Base-by-base conservation (phyloP, 768 basidiomycete genomes). In the Russula foetens region DNA sequence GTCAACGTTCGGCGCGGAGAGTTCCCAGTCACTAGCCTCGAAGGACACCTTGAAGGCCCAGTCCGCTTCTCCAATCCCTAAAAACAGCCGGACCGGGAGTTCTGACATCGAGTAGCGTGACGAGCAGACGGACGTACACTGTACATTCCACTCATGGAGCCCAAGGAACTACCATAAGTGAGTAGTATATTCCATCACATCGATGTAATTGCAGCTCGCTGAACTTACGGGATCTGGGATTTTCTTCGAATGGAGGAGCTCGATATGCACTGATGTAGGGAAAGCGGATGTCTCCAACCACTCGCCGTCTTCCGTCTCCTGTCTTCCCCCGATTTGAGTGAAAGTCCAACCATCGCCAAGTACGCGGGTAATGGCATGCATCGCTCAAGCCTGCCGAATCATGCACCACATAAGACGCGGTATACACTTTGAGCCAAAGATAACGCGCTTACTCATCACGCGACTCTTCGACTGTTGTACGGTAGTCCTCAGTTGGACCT, bases 261-360 rank as follows among this genome's bases (percentile, higher is more conserved):
- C 94, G 53, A 89, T 89, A 65, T 97, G 93, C 14, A 93, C 86
- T 0, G 84, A 86, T 0, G 93, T 95, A 14, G 94, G 93, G 66
- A 94, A 84, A 58, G 78, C 72, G 26, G 83, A 80, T 28, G 78
- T 79, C 6, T 75, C 58, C 33, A 88, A 65, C 88, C 88, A 91
- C 76, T 90, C 87, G 44, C 74, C 57, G 78, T 76, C 24, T 70
- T 47, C 15, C 21, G 81, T 81, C 23, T 81, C 81, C 61, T 78
- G 73, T 28, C 82, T 83, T 15, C 84, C 85, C 24, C 80, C 82
- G 35, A 85, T 70, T 68, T 86, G 86, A 8, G 81, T 83, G 68
- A 91, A 90, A 45, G 70, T 71, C 90, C 90, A 92, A 43, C 80
- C 74, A 8, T 71, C 66, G 51, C 73, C 59, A 28, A 82, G 69